Evolutionary conservation across 495 filamentous ascomycete genomes (phyloP).

Genomic region (Neurospora discreta): DNA sequence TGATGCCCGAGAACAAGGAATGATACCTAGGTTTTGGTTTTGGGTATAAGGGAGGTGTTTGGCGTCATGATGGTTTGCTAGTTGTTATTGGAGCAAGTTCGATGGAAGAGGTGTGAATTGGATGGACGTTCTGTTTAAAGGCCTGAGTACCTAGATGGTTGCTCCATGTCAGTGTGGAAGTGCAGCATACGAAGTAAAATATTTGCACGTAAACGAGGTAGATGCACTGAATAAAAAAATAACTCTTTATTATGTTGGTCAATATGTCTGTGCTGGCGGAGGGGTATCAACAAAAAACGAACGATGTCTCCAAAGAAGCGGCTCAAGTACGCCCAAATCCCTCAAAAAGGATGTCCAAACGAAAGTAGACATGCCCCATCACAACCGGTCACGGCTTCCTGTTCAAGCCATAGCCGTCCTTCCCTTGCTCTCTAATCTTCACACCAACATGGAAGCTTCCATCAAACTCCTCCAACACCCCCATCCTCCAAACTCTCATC

Average conservation of each 20-base stretch:
- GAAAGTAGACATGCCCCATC: not conserved
- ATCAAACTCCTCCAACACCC: constrained; percentile 31
- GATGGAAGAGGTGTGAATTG: not conserved
- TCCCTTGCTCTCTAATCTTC: not conserved
- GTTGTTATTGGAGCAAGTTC: not conserved
- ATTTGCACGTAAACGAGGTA: not conserved
- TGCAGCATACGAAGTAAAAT: not conserved
- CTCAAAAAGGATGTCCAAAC: not conserved
- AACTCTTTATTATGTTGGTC: not conserved
- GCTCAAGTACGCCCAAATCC: not conserved
- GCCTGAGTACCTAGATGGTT: not conserved
- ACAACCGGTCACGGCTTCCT: not conserved
- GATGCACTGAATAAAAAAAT: not conserved
- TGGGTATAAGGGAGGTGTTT: not conserved
- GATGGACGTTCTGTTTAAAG: not conserved
- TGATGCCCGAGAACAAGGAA: constrained; percentile 21
- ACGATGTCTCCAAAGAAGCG: not conserved
- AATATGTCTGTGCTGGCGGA: not conserved
- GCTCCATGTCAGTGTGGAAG: not conserved
- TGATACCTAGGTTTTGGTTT: not conserved
- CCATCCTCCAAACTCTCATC: constrained; percentile 50
- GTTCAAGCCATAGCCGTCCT: not conserved
- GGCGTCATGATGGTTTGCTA: not conserved
- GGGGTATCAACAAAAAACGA: constrained; percentile 11
- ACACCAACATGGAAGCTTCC: not conserved